These are phyloP conservation scores for Salix suchowensis DNA, from an alignment of 345 rosid genomes.

Conservation along the genomic window DNA sequence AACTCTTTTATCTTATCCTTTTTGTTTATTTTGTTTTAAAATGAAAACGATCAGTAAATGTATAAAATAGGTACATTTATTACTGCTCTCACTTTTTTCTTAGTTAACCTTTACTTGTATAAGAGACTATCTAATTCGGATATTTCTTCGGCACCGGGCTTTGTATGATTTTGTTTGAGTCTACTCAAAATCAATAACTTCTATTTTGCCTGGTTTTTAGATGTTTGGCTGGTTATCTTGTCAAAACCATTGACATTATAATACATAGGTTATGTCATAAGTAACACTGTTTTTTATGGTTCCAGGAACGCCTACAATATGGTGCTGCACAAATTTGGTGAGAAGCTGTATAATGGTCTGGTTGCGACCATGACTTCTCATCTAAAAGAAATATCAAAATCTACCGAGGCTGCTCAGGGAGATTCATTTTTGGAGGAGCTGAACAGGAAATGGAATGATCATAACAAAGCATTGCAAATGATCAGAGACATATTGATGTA, in stretches of 20 bases:
- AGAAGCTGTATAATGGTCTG: conserved; percentile 75
- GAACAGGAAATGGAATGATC: conserved; percentile 95
- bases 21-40: not conserved
- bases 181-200: not conserved
- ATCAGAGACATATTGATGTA: conserved; percentile 97
- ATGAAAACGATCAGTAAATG: not conserved
- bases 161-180: not conserved
- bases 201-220: not conserved
- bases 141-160: too few relatives aligned
- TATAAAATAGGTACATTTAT: not conserved
- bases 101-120: too few relatives aligned
- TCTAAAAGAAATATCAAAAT: conserved; percentile 72
- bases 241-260: not conserved
- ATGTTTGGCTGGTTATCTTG: not conserved
- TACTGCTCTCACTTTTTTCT: too few relatives aligned
- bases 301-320: conserved; percentile 93
- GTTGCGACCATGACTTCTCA: conserved; percentile 84
- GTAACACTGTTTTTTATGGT: conserved; percentile 3
- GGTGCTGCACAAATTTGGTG: conserved; percentile 98
- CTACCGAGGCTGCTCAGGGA: conserved; percentile 88
- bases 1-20: not conserved
- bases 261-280: not conserved
- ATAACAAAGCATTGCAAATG: conserved; percentile 96
- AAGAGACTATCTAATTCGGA: too few relatives aligned
- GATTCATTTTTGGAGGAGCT: conserved; percentile 85